Conservation (phyloP, 139 green algal genomes). For the Chloropicon primus region DNA sequence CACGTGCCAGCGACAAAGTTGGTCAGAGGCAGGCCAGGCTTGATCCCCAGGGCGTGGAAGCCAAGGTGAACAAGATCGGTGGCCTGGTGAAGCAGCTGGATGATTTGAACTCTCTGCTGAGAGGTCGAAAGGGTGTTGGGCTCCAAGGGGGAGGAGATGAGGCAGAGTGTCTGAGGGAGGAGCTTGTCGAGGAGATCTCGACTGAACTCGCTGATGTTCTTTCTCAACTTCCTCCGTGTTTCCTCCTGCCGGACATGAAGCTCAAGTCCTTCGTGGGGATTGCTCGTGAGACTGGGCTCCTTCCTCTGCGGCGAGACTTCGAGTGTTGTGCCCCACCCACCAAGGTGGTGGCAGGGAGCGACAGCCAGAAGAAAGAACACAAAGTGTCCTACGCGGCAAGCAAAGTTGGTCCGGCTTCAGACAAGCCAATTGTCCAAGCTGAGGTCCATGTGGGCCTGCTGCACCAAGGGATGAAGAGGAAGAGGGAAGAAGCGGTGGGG, state of each 20-base stretch:
- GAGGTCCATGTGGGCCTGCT: too few species aligned
- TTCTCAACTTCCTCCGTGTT: neutral
- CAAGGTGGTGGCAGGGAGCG: too few species aligned
- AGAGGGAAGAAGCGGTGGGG: too few species aligned
- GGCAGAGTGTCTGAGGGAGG: neutral
- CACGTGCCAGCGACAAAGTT: too few species aligned
- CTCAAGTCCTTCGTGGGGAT: neutral
- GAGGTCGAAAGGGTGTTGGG: neutral
- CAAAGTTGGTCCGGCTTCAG: too few species aligned
- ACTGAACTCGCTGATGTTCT: neutral
- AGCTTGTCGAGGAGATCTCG: neutral
- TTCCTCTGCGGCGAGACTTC: neutral
- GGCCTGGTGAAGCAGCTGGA: neutral
- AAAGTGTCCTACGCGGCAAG: too few species aligned
- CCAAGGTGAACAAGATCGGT: neutral
- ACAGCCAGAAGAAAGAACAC: too few species aligned
- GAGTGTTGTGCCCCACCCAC: neutral
- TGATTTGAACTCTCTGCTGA: neutral
- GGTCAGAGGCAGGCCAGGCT: too few species aligned
- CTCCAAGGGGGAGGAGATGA: neutral
- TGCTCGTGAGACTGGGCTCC: neutral
- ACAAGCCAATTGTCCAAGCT: too few species aligned
- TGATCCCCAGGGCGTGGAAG: neutral
- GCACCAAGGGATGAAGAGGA: too few species aligned
- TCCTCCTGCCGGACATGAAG: neutral